A percentile compares a stretch with the other conserved stretches of the same genome.
Conservation (phyloP, 1,139 yeast genomes). For the Debaryomyces fabryi region DNA sequence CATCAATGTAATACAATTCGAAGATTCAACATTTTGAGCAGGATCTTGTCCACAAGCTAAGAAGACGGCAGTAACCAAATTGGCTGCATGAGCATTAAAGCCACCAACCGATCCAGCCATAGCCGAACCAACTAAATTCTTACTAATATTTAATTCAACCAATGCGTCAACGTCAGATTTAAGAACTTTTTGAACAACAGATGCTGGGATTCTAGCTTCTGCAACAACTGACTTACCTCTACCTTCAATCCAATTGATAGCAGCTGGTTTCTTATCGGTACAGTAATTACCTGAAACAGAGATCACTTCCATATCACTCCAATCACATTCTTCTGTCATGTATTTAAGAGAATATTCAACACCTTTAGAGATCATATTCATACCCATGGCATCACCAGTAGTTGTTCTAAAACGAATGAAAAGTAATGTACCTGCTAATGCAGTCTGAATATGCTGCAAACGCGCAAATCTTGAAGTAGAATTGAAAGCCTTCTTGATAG, state of each 20-base stretch:
- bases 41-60: slow-evolving; percentile 99
- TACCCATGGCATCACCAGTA: slow-evolving; percentile 99
- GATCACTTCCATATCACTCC: slow-evolving; percentile 89
- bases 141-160: slow-evolving; percentile 84
- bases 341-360: slow-evolving; percentile 82
- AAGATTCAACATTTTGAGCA: slow-evolving; percentile 96
- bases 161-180: slow-evolving; percentile 92
- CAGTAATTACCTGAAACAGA: slow-evolving; percentile 97
- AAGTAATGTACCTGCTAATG: slow-evolving; percentile 90
- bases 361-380: slow-evolving; percentile 99
- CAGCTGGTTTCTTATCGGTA: slow-evolving; percentile 96
- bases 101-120: slow-evolving; percentile 99
- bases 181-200: slow-evolving; percentile 75
- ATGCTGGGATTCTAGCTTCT: slow-evolving; percentile 88
- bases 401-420: slow-evolving; percentile 93
- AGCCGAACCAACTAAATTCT: slow-evolving; percentile 94
- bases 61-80: slow-evolving; percentile 88
- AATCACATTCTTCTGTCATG: slow-evolving; percentile 89
- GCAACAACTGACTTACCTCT: slow-evolving; percentile 98
- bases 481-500: slow-evolving; percentile 86
- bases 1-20: slow-evolving; percentile 96
- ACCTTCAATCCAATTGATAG: slow-evolving; percentile 98
- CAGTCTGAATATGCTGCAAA: slow-evolving; percentile 85
- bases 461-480: slow-evolving; percentile 98
- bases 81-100: slow-evolving; percentile 97